These are phyloP conservation scores for Talaromyces sp. DNA, from an alignment of 2,329 filamentous ascomycete species.

Conservation along the genomic window DNA sequence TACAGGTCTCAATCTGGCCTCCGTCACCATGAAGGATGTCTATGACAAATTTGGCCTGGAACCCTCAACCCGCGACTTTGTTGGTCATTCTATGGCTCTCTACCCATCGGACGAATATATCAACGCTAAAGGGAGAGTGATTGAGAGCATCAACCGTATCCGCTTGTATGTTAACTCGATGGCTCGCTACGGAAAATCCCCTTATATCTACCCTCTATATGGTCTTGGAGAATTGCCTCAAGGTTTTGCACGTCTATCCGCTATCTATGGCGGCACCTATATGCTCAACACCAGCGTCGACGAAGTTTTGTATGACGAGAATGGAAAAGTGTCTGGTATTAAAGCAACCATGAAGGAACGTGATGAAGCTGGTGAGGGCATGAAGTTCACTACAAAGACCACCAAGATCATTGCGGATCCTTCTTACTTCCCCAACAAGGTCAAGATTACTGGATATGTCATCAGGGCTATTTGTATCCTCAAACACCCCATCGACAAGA, in stretches of 20 bases:
- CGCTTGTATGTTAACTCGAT: slow-evolving; percentile 97
- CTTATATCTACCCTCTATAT: slow-evolving; percentile 99
- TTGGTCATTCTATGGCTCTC: slow-evolving; percentile 97
- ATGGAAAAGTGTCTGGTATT: slow-evolving; percentile 84
- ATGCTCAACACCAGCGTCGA: slow-evolving; percentile 97
- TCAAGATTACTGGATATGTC: slow-evolving; percentile 80
- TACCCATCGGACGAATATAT: slow-evolving; percentile 90
- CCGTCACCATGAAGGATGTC: slow-evolving; percentile 92
- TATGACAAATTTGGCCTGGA: slow-evolving; percentile 98
- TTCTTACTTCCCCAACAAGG: slow-evolving; percentile 91
- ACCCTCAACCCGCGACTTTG: slow-evolving; percentile 83
- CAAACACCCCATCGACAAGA: slow-evolving; percentile 89
- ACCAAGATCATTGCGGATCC: slow-evolving; percentile 96
- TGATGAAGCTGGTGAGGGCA: slow-evolving; percentile 67
- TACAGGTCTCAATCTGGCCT: slow-evolving; percentile 72
- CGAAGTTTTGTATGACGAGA: slow-evolving; percentile 76
- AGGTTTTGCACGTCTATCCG: slow-evolving; percentile 93
- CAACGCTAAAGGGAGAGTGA: slow-evolving; percentile 65
- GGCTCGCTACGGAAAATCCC: slow-evolving; percentile 94
- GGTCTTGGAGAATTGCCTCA: slow-evolving; percentile 95
- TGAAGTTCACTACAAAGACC: slow-evolving; percentile 95
- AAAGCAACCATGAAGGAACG: slow-evolving; percentile 93
- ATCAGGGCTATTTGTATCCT: slow-evolving; percentile 96
- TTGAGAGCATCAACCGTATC: slow-evolving; percentile 87
- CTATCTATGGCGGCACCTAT: slow-evolving; percentile 98